These are phyloP conservation scores for Euphorbia pulcherrima DNA, from an alignment of 345 rosid species.

Conservation along the genomic window DNA sequence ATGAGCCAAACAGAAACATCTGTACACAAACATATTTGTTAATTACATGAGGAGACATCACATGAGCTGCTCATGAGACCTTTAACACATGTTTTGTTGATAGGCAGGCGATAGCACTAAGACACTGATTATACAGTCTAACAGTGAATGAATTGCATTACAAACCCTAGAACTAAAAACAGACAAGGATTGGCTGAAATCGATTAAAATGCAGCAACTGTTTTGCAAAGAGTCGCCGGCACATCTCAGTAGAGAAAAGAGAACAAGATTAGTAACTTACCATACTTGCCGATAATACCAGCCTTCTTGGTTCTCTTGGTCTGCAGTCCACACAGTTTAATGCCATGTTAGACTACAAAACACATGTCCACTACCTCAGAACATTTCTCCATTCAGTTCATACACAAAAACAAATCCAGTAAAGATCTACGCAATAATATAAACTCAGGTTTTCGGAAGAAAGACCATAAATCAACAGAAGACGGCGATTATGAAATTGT, in stretches of 20 bases:
- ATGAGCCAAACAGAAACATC: too few species aligned
- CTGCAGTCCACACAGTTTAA: conserved; percentile 19
- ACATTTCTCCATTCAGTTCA: not conserved
- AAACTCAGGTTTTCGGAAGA: not conserved
- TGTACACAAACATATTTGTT: too few species aligned
- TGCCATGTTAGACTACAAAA: not conserved
- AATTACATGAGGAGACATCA: too few species aligned
- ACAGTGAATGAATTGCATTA: not conserved
- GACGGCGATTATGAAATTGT: too few species aligned
- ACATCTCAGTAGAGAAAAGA: not conserved
- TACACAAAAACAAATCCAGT: not conserved
- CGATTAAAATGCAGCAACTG: not conserved
- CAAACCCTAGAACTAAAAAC: not conserved
- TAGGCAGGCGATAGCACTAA: not conserved
- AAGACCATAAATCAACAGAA: not conserved
- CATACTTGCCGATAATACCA: conserved; percentile 71
- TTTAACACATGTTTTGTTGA: not conserved
- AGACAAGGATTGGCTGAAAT: not conserved
- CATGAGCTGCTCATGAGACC: not conserved
- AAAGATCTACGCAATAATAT: not conserved
- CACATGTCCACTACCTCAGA: not conserved
- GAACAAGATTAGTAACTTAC: conserved; percentile 22
- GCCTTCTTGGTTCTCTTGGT: conserved; percentile 82
- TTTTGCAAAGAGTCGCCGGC: not conserved
- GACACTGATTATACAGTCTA: not conserved